Conservation (phyloP, 148 eudicot genomes). For the Rheum nobile region DNA sequence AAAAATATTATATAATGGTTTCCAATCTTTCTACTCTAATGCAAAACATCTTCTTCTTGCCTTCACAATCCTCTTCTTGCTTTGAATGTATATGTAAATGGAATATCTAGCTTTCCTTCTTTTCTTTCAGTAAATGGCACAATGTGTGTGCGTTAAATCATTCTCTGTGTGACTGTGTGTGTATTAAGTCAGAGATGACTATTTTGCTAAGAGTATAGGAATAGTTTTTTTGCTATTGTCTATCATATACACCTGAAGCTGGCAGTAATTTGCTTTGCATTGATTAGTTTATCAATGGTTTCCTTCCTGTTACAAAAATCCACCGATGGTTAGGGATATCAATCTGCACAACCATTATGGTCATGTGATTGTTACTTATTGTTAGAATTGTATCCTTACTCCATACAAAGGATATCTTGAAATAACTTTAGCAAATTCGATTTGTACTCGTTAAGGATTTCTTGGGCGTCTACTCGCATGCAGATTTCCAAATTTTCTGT, state of each 20-base stretch:
- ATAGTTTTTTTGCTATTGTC: background rate
- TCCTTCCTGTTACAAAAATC: background rate
- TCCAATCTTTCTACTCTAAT: background rate
- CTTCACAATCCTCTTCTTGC: background rate
- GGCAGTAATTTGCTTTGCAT: background rate
- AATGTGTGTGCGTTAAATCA: background rate
- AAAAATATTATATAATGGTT: background rate
- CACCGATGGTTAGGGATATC: background rate
- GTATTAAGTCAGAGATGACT: background rate
- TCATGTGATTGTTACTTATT: background rate
- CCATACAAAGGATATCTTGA: background rate
- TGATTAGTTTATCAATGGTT: background rate
- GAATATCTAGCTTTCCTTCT: background rate
- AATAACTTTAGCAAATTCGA: background rate
- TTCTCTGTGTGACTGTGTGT: too few species aligned
- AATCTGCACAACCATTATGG: too few species aligned
- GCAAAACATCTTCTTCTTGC: background rate
- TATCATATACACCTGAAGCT: background rate
- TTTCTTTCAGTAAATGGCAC: background rate
- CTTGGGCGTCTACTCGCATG: constrained; percentile 11
- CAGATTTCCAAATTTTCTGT: constrained; percentile 60
- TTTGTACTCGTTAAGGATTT: background rate
- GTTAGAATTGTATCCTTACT: background rate
- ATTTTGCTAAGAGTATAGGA: background rate
- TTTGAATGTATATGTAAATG: background rate